Evolutionary conservation across 805 yeast species (phyloP).

Genomic region (Yarrowia yakushimensis): DNA sequence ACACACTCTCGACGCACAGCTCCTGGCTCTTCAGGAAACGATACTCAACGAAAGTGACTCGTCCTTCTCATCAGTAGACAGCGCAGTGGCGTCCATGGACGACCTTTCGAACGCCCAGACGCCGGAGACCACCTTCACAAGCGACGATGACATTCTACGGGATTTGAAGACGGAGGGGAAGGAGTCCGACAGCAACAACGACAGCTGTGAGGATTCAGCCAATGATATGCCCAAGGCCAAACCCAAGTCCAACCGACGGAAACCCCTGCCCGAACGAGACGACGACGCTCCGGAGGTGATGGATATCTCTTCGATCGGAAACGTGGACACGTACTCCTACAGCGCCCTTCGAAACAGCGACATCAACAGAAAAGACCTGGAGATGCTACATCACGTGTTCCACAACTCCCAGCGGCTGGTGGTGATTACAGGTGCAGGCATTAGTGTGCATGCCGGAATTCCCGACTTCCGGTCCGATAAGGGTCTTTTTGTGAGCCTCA

Average conservation of each 20-base stretch:
- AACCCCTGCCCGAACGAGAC: slow-evolving; percentile 7
- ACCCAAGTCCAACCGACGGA: slow-evolving; percentile 12
- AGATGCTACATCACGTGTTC: slow-evolving; percentile 52
- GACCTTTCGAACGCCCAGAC: neutral
- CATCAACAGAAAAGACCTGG: slow-evolving; percentile 34
- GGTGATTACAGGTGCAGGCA: slow-evolving; percentile 83
- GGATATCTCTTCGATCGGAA: neutral
- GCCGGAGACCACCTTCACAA: slow-evolving; percentile 10
- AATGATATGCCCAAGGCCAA: slow-evolving; percentile 7
- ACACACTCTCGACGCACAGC: neutral
- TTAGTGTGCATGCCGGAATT: slow-evolving; percentile 86
- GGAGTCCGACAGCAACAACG: neutral
- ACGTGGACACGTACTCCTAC: slow-evolving; percentile 3
- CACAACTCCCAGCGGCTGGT: slow-evolving; percentile 55
- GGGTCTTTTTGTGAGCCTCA: slow-evolving; percentile 65
- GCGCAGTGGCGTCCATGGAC: neutral
- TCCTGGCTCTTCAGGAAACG: slow-evolving; percentile 6
- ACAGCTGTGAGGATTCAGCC: neutral
- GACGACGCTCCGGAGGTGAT: neutral
- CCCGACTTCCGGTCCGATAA: slow-evolving; percentile 75
- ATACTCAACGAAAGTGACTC: slow-evolving; percentile 24
- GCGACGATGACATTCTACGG: neutral
- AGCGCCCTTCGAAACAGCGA: neutral
- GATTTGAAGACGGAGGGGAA: neutral
- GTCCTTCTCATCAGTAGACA: slow-evolving; percentile 4